Evolutionary conservation across 2,329 filamentous ascomycete species (phyloP), one percentile per base, ranked within the genome.

Genomic region (Venturia nashicola): DNA sequence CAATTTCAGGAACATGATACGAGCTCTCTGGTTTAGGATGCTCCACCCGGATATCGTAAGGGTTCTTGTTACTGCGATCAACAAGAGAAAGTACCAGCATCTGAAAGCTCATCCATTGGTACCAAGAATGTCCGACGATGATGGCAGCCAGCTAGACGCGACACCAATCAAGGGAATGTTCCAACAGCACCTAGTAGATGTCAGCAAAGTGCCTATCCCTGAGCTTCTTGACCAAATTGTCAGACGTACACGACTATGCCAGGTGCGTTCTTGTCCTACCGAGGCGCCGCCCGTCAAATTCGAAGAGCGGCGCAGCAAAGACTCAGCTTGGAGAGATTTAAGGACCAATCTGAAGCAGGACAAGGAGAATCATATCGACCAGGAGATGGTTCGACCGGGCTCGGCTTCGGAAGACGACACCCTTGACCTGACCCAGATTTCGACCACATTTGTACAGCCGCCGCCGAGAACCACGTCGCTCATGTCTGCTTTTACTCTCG

Each of bases 101-200:
- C 18, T 63, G 27, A 63, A 57, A 44, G 61, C 61, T 59, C 46
- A 63, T 43, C 61, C 61, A 7, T 46, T 63, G 36, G 18, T 63
- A 23, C 61, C 61, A 42, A 32, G 9, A 34, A 63, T 42, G 27
- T 8, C 32, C 5, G 18, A 54, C 36, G 48, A 63, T 14, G 61
- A 63, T 57, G 61, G 61, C 36, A 39, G 36, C n/a, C 57, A 57
- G 16, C 39, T 63, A 4, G 61, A 55, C 8, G 46, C 34, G 39
- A 40, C 61, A 43, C 20, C 48, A 8, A 57, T 63, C 11, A 42
- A 46, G 5, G 16, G 23, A 18, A 55, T 63, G 61, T 63, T 63
- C 18, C 14, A 57, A 36, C 43, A 54, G 61, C 61, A 57, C 20
- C 39, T 63, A 12, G 61, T 59, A 11, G 61, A 63, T 63, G 51